Evolutionary conservation across 371 early-diverging fungal genomes (phyloP), one percentile per base, ranked within the genome.

Genomic region (Quaeritorhiza haematococci): DNA sequence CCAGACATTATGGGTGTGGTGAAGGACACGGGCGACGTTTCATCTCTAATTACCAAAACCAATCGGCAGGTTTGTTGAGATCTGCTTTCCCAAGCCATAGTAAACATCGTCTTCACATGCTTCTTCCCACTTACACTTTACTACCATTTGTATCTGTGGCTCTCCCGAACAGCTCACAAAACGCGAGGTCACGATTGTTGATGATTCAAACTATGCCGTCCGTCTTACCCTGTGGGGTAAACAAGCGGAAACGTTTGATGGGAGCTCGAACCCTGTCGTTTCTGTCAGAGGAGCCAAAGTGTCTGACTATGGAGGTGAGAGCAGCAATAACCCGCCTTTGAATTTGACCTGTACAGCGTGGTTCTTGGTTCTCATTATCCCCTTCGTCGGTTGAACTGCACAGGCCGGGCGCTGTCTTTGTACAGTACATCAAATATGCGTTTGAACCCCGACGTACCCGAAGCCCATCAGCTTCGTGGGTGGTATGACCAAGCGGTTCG

Each of bases 141-240:
- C n/a, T n/a, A 33, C 8, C 23, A 42, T 30, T 54, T 24, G 46
- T 30, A 30, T 53, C 46, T 19, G 28, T 54, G 58, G 44, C 53
- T 56, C 33, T 45, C 26, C 35, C 26, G 1, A 4, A 41, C 67
- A 87, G 88, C 58, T 86, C 41, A 69, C 73, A 52, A 98, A 95
- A 70, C 84, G 96, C 46, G 96, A 97, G 3, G 26, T 97, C 43
- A 72, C 71, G 0, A 56, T 98, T 35, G 93, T 87, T 0, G 99
- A 98, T 68, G 77, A 83, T 41, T 79, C 84, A 23, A 75, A 71
- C 15, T 87, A 71, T 50, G 71, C 78, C n/a, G 84, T 93, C 26
- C 77, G 87, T 3, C 47, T 90, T 27, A 96, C 98, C 6, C 73
- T 98, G 42, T 98, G 98, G 97, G 97, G 90, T 33, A 54, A 73